Evolutionary conservation across 2,329 filamentous ascomycete genomes (phyloP).

Genomic region (Camillea tinctor): DNA sequence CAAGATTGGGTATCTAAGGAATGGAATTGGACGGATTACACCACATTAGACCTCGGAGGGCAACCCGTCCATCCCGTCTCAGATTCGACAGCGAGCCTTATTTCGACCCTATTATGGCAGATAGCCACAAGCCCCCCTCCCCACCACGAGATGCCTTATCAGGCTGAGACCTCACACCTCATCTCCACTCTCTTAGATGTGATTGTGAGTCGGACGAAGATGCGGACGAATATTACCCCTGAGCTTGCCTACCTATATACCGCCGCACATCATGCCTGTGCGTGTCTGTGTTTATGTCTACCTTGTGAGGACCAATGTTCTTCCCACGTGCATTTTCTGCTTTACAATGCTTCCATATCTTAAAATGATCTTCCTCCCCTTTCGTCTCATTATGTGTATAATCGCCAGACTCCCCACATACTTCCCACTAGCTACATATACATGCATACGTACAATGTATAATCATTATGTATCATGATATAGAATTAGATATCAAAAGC

Average conservation of each 20-base stretch:
- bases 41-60: background rate
- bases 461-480: background rate
- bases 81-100: background rate
- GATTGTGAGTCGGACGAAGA: background rate
- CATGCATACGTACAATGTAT: background rate
- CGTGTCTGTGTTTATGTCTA: background rate
- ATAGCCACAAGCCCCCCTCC: background rate
- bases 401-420: background rate
- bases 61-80: background rate
- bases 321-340: background rate
- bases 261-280: background rate
- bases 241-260: background rate
- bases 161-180: background rate
- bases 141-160: background rate
- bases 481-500: background rate
- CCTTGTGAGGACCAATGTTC: background rate
- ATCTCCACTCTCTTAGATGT: background rate
- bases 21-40: background rate
- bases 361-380: background rate
- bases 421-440: too few species aligned
- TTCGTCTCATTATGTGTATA: background rate
- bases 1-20: background rate
- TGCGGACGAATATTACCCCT: too few species aligned
- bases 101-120: background rate
- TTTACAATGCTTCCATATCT: background rate